Conservation (phyloP, 2,329 filamentous ascomycete genomes). For the Claviceps arundinis region DNA sequence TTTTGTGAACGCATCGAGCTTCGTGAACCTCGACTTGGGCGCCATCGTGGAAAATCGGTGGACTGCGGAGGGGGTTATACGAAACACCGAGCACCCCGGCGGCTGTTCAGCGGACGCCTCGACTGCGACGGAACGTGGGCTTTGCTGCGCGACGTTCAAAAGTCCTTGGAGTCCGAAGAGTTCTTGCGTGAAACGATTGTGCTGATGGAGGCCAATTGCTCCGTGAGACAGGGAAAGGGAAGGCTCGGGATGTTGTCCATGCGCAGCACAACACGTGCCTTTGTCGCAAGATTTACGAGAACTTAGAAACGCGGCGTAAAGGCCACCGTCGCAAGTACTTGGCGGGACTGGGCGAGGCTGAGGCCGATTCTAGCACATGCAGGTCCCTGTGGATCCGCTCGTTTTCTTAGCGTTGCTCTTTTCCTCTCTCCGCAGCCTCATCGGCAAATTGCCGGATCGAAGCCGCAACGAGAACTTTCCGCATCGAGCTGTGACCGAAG, state of each 20-base stretch:
- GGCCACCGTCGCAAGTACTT: slow-evolving; percentile 24
- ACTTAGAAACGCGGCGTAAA: slow-evolving; percentile 7
- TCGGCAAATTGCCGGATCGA: slow-evolving; percentile 10
- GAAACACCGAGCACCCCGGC: not conserved
- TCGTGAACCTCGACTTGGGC: slow-evolving; percentile 83
- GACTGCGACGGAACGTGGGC: not conserved
- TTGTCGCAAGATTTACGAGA: not conserved
- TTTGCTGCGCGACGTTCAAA: not conserved
- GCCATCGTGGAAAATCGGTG: slow-evolving; percentile 44
- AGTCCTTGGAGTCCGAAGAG: not conserved
- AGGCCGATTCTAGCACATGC: not conserved
- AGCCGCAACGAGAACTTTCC: not conserved
- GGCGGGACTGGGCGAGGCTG: not conserved
- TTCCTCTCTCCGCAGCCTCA: not conserved
- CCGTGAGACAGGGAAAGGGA: not conserved
- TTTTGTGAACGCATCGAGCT: slow-evolving; percentile 97
- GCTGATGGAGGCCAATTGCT: not conserved
- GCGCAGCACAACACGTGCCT: not conserved
- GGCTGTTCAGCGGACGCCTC: not conserved
- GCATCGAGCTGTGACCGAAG: not conserved
- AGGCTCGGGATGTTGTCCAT: not conserved
- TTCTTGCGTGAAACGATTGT: not conserved
- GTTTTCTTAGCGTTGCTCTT: too few species aligned
- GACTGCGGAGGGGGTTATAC: not conserved
- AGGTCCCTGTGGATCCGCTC: not conserved